These are phyloP conservation scores for Debaryomyces psychrophilus DNA, from an alignment of 1,139 yeast genomes.

Conservation along the genomic window DNA sequence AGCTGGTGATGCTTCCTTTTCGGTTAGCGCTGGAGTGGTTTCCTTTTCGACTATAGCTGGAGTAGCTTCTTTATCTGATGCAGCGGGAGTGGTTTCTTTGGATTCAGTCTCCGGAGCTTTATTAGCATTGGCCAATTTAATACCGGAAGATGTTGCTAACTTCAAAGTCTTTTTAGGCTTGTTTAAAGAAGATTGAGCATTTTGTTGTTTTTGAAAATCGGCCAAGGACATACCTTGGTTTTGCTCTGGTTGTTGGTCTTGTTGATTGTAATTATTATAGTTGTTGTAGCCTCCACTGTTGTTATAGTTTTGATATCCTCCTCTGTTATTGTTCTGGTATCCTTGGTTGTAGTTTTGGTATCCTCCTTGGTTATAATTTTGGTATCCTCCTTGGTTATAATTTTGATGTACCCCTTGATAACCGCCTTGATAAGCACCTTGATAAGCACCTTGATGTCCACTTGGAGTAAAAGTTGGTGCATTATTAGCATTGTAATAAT, in stretches of 20 bases:
- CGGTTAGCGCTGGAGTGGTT: slow-evolving; percentile 18
- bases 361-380: slow-evolving; percentile 30
- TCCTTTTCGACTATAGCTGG: slow-evolving; percentile 8
- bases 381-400: slow-evolving; percentile 28
- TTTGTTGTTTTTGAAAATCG: slow-evolving; percentile 78
- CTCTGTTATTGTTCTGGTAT: slow-evolving; percentile 20
- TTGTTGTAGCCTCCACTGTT: slow-evolving; percentile 21
- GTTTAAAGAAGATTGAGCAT: slow-evolving; percentile 40
- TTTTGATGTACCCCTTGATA: slow-evolving; percentile 26
- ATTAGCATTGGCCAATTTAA: slow-evolving; percentile 66
- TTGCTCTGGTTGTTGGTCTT: slow-evolving; percentile 24
- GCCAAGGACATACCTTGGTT: slow-evolving; percentile 78
- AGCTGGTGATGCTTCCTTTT: slow-evolving; percentile 17
- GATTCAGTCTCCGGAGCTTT: slow-evolving; percentile 37
- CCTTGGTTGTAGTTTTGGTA: slow-evolving; percentile 24
- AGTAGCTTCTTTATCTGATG: slow-evolving; percentile 19
- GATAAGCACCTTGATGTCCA: slow-evolving; percentile 25
- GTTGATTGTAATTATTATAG: slow-evolving; percentile 16
- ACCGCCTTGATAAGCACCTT: slow-evolving; percentile 25
- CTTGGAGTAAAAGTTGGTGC: slow-evolving; percentile 50
- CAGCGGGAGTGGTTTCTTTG: slow-evolving; percentile 24
- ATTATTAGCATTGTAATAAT: slow-evolving; percentile 41
- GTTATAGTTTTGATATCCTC: slow-evolving; percentile 34
- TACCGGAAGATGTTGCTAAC: slow-evolving; percentile 65
- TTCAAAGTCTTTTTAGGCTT: slow-evolving; percentile 68